Percentiles rank a stretch among this genome's conserved stretches.
Conservation (phyloP, 257 asterid species). For the Fraxinus americana region DNA sequence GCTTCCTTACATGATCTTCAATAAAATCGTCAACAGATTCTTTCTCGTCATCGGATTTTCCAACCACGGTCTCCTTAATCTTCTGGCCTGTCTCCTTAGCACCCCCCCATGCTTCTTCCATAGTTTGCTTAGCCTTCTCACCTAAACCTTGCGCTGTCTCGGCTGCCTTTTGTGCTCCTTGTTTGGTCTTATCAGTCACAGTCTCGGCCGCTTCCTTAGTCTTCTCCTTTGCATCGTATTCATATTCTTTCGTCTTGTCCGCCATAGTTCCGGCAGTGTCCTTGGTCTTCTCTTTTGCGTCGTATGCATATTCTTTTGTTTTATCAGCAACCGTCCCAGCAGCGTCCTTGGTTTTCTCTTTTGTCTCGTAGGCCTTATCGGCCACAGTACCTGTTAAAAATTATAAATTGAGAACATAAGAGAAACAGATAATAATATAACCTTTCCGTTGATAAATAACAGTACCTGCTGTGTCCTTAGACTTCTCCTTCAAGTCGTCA, state of each 20-base stretch:
- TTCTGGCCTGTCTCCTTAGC: not conserved
- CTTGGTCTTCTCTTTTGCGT: conserved; percentile 38
- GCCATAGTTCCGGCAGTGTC: conserved; percentile 30
- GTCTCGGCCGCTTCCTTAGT: conserved; percentile 37
- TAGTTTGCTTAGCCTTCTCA: conserved; percentile 58
- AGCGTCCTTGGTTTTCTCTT: conserved; percentile 34
- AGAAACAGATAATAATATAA: not conserved
- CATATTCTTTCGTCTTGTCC: conserved; percentile 44
- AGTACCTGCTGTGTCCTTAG: conserved; percentile 27
- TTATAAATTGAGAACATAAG: not conserved
- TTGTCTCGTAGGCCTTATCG: conserved; percentile 34
- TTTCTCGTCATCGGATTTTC: conserved; percentile 39
- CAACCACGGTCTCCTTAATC: conserved; percentile 40
- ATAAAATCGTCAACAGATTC: conserved; percentile 44
- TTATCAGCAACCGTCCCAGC: conserved; percentile 49
- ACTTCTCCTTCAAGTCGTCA: conserved; percentile 30
- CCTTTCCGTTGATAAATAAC: not conserved
- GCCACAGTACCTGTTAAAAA: conserved; percentile 4
- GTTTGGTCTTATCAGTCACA: conserved; percentile 44
- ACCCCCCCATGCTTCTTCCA: not conserved
- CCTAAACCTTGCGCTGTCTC: conserved; percentile 27
- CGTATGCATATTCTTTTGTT: conserved; percentile 28
- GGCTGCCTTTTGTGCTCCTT: conserved; percentile 35
- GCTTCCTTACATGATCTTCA: conserved; percentile 49
- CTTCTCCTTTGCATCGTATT: conserved; percentile 33